Conservation (phyloP, 805 yeast species). For the Lipomyces mesembrius region DNA sequence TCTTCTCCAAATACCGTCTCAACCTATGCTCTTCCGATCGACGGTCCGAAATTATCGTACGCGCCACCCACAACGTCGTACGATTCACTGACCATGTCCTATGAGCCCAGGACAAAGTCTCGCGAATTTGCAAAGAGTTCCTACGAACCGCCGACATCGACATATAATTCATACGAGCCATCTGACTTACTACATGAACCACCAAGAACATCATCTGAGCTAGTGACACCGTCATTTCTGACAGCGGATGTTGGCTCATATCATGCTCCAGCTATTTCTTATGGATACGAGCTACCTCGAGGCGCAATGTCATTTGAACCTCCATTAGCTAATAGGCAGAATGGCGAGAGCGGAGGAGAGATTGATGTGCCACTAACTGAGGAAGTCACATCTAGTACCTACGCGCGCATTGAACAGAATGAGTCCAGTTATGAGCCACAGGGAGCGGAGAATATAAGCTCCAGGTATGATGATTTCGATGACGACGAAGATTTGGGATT, state of each 20-base stretch:
- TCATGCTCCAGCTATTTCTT: neutral
- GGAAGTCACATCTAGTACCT: neutral
- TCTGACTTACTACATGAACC: constrained; percentile 3
- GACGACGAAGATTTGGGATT: constrained; percentile 38
- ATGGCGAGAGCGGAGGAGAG: neutral
- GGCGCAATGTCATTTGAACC: neutral
- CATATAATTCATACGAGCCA: constrained; percentile 30
- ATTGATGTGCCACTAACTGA: neutral
- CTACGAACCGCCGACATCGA: constrained; percentile 14
- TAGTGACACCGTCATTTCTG: neutral
- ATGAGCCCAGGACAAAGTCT: constrained; percentile 10
- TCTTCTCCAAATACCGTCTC: constrained; percentile 23
- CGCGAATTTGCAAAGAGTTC: constrained; percentile 3
- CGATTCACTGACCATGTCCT: constrained; percentile 12
- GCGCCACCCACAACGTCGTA: constrained; percentile 18
- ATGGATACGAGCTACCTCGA: neutral
- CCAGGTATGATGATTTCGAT: constrained; percentile 14
- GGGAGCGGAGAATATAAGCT: neutral
- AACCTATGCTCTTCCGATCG: constrained; percentile 1
- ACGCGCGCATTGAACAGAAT: neutral
- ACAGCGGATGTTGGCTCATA: neutral
- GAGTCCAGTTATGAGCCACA: neutral
- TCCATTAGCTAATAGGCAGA: neutral
- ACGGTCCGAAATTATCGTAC: neutral
- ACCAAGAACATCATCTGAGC: neutral